Evolutionary conservation across 1,284 basidiomycete genomes (phyloP), one percentile per base, ranked within the genome.

Genomic region (Ceratobasidium sp.): DNA sequence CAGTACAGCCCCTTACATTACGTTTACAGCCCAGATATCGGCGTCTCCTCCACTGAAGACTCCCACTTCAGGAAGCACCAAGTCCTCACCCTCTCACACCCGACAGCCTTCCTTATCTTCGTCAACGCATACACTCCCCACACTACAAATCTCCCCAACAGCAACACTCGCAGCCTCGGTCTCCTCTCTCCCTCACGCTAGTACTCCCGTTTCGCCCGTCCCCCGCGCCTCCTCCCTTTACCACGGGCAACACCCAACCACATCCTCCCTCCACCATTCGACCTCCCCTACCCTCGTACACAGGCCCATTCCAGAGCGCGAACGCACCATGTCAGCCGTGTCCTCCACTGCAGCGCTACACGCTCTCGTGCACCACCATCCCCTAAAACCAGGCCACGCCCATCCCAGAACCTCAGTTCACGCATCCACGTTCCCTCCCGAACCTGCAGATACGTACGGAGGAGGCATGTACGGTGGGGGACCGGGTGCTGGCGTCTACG

Each of bases 291-390:
- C 60, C 17, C 8, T 48, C 19, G 24, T 45, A 5, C 45, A 44
- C 29, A 72, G 59, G n/a, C 67, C 67, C 19, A 60, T 36, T 14
- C 56, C 41, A 5, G 67, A 72, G 19, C 66, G 66, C 19, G 66
- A 69, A 54, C 67, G 67, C 27, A 72, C 67, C 3, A 41, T 72
- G 19, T 59, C 54, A 0, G 67, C 67, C 8, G 67, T 72, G 24
- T 72, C 67, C 9, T 72, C 67, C 2, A 60, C 67, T 31, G 67
- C 67, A 17, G 67, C 67, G 15, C 45, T 72, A 5, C 67, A 72
- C 45, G 67, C 67, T 2, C 44, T 69, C 2, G 65, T 31, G 2
- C 33, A 72, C 45, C 54, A 72, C 29, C 67, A 60, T 29, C 54
- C 27, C 4, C 67, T 56, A 5, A 59, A 59, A 50, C 7, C 31